These are phyloP conservation scores for Lasiodiplodia sp. DNA, from an alignment of 2,329 filamentous ascomycete species.

Conservation along the genomic window DNA sequence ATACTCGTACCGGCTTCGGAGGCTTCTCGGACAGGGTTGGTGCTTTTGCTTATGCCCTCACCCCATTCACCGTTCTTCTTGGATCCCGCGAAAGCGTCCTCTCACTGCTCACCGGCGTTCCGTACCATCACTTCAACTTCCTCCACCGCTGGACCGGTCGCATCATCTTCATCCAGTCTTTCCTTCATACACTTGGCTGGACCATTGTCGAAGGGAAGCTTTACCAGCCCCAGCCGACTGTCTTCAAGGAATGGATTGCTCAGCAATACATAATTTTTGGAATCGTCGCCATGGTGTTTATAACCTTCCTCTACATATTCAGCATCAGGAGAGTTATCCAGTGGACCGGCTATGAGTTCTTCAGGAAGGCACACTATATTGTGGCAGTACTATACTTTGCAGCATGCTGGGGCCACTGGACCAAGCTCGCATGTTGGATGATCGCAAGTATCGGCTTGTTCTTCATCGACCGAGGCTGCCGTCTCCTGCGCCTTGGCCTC, in stretches of 20 bases:
- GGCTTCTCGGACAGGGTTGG: slow-evolving; percentile 75
- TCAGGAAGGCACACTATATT: slow-evolving; percentile 76
- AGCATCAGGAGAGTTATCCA: slow-evolving; percentile 67
- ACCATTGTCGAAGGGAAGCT: slow-evolving; percentile 69
- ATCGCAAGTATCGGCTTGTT: slow-evolving; percentile 71
- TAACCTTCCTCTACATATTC: slow-evolving; percentile 67
- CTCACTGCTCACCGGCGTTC: slow-evolving; percentile 73
- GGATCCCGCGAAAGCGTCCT: slow-evolving; percentile 74
- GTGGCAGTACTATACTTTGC: slow-evolving; percentile 77
- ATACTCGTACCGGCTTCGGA: slow-evolving; percentile 70
- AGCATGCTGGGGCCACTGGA: slow-evolving; percentile 79
- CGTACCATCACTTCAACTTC: slow-evolving; percentile 80
- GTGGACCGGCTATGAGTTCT: slow-evolving; percentile 77
- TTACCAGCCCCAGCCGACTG: slow-evolving; percentile 74
- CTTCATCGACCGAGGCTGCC: slow-evolving; percentile 67
- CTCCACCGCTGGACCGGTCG: slow-evolving; percentile 79
- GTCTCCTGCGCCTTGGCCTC: slow-evolving; percentile 64
- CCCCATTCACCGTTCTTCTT: slow-evolving; percentile 72
- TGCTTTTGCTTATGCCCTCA: slow-evolving; percentile 75
- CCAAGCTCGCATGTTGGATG: slow-evolving; percentile 71
- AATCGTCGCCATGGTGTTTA: slow-evolving; percentile 69
- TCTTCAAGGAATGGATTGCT: slow-evolving; percentile 63
- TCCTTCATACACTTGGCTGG: slow-evolving; percentile 76
- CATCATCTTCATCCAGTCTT: slow-evolving; percentile 72
- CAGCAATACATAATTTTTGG: slow-evolving; percentile 78